Conservation (phyloP, 1,139 yeast genomes). For the Taiozyma sp. region DNA sequence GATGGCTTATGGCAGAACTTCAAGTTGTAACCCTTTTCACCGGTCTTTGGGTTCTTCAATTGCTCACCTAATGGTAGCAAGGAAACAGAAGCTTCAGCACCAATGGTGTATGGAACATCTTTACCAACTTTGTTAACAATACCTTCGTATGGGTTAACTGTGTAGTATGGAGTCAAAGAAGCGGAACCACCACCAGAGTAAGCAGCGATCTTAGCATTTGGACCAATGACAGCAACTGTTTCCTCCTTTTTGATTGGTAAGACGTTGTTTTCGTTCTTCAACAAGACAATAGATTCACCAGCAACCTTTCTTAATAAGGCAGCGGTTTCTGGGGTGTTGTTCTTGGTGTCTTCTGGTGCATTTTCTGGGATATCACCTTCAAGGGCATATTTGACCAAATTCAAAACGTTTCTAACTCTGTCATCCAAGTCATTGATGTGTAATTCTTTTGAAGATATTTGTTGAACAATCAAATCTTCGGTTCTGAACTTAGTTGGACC, state of each 20-base stretch:
- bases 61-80: constrained; percentile 29
- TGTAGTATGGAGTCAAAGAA: constrained; percentile 39
- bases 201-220: constrained; percentile 39
- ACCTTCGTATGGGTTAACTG: constrained; percentile 42
- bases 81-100: constrained; percentile 30
- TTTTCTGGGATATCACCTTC: constrained; percentile 34
- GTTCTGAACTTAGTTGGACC: constrained; percentile 49
- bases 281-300: constrained; percentile 45
- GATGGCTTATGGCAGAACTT: constrained; percentile 38
- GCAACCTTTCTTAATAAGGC: constrained; percentile 41
- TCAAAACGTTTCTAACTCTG: constrained; percentile 41
- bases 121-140: constrained; percentile 28
- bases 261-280: constrained; percentile 43
- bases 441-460: constrained; percentile 30
- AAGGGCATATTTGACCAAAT: constrained; percentile 39
- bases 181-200: constrained; percentile 53
- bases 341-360: constrained; percentile 34
- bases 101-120: constrained; percentile 31
- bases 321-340: constrained; percentile 37
- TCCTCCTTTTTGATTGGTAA: constrained; percentile 37
- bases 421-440: constrained; percentile 28
- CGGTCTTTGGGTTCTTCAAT: constrained; percentile 29
- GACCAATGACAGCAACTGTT: constrained; percentile 44
- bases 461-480: constrained; percentile 33
- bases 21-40: constrained; percentile 37